Percentiles rank a stretch among this genome's conserved stretches.
Conservation (phyloP, 2,329 filamentous ascomycete genomes). For the Paraconiothyrium brasiliense region DNA sequence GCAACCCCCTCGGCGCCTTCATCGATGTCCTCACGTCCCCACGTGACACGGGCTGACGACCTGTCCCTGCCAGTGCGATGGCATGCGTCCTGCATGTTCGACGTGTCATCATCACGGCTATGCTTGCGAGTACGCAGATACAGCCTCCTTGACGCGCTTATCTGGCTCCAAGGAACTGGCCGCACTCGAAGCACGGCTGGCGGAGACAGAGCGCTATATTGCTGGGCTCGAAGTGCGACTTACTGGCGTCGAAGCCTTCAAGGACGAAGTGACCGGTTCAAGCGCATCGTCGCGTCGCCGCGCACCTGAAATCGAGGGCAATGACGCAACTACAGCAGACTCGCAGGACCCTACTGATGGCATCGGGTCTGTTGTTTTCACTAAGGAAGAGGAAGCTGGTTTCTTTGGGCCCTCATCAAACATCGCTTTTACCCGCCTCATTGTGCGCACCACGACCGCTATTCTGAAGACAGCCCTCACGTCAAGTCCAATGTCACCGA, state of each 20-base stretch:
- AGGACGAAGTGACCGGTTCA: background rate
- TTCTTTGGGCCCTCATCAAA: slow-evolving; percentile 56
- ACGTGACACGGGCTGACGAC: background rate
- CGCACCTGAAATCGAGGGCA: background rate
- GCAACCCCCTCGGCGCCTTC: background rate
- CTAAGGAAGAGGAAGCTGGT: slow-evolving; percentile 49
- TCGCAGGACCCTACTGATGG: slow-evolving; percentile 45
- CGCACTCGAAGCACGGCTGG: slow-evolving; percentile 16
- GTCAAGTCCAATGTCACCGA: slow-evolving; percentile 14
- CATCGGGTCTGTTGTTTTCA: slow-evolving; percentile 49
- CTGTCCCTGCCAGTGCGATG: slow-evolving; percentile 51
- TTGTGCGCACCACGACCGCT: slow-evolving; percentile 42
- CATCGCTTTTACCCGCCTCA: slow-evolving; percentile 52
- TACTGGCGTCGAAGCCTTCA: slow-evolving; percentile 13
- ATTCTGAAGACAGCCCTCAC: slow-evolving; percentile 12
- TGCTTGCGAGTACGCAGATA: slow-evolving; percentile 55
- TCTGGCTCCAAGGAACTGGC: slow-evolving; percentile 53
- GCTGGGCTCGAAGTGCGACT: slow-evolving; percentile 15
- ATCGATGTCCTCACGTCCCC: background rate
- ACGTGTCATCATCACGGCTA: slow-evolving; percentile 54
- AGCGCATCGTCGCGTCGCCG: background rate
- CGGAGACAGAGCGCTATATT: slow-evolving; percentile 13
- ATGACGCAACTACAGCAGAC: slow-evolving; percentile 21
- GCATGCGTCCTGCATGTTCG: slow-evolving; percentile 54
- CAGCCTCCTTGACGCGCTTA: slow-evolving; percentile 48